Evolutionary conservation across 305 asterid species (phyloP), one percentile per base, ranked within the genome.

Genomic region (Fraxinus latifolia): DNA sequence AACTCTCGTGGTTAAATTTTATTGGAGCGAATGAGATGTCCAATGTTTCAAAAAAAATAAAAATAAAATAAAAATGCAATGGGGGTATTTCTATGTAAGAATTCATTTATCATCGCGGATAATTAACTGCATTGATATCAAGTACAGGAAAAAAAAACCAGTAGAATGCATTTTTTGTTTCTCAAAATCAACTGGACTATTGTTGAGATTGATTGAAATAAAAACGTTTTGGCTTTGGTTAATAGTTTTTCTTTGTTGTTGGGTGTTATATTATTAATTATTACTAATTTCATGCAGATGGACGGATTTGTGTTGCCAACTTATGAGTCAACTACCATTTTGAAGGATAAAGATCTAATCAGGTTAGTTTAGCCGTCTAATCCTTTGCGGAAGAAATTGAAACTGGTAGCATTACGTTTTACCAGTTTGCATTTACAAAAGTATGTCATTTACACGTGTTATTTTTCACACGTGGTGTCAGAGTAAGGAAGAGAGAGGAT

Each of bases 271-370:
- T 67, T 6, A 73, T 80, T 73, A 6, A 1, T 62, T 42, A 76
- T 74, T 44, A 21, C 67, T 79, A 29, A 82, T 73, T 83, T 84
- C 47, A 70, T 86, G 90, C 90, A 94, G 99, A 84, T 91, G 86
- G 95, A 94, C 14, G 93, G 97, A 11, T 96, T 90, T 83, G 95
- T 87, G 81, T 84, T 96, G 58, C 98, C 97, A 0, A 85, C 96
- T 0, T 93, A 90, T 83, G 97, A 91, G 86, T 94, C 98, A 4
- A 86, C 92, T 83, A 19, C 84, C 79, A 89, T 96, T 86, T 80
- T 96, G 83, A 90, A 91, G 85, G 94, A 91, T 73, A 62, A 88
- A 65, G 98, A 93, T 83, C 78, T 90, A 76, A 88, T 96, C 89
- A 89, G 98, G 99, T 94, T 53, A 82, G 90, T 83, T 79, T 60